Percentiles rank a stretch among this genome's conserved stretches.
Conservation (phyloP, 495 filamentous ascomycete genomes). For the Aspergillus ellipticus region DNA sequence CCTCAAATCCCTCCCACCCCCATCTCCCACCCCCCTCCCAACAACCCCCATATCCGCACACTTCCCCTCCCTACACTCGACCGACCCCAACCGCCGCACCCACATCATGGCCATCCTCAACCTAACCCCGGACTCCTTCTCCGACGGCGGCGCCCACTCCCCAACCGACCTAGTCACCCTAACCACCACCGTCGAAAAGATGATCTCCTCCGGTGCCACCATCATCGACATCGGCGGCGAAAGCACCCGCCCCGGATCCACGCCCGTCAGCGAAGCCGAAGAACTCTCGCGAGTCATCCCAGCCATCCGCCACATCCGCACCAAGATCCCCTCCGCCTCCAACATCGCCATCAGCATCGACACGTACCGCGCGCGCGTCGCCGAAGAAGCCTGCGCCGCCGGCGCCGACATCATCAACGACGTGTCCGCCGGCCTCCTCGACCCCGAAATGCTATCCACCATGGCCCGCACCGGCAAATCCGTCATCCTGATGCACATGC, state of each 20-base stretch:
- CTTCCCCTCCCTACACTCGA: conserved; percentile 59
- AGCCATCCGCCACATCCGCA: conserved; percentile 68
- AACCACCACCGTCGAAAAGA: conserved; percentile 48
- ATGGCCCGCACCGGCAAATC: conserved; percentile 77
- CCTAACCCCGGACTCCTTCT: conserved; percentile 95
- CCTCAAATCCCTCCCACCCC: conserved; percentile 61
- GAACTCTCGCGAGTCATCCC: conserved; percentile 77
- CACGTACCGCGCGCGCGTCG: conserved; percentile 85
- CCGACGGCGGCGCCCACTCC: conserved; percentile 72
- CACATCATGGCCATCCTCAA: conserved; percentile 93
- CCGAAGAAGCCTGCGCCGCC: conserved; percentile 71
- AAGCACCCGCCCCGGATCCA: conserved; percentile 75
- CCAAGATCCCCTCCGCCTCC: conserved; percentile 53
- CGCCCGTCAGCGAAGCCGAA: conserved; percentile 61
- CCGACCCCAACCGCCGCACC: conserved; percentile 62
- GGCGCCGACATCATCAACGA: conserved; percentile 97
- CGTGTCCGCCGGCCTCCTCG: conserved; percentile 77
- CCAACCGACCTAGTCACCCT: conserved; percentile 36
- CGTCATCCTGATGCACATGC: conserved; percentile 92
- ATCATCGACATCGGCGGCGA: conserved; percentile 94
- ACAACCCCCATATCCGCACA: conserved; percentile 64
- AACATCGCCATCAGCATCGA: conserved; percentile 77
- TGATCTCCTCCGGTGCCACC: conserved; percentile 65
- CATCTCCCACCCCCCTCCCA: conserved; percentile 50
- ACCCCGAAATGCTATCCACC: conserved; percentile 77